Evolutionary conservation across 495 filamentous ascomycete genomes (phyloP), one percentile per base, ranked within the genome.

Genomic region (Barbatosphaeria neglecta): DNA sequence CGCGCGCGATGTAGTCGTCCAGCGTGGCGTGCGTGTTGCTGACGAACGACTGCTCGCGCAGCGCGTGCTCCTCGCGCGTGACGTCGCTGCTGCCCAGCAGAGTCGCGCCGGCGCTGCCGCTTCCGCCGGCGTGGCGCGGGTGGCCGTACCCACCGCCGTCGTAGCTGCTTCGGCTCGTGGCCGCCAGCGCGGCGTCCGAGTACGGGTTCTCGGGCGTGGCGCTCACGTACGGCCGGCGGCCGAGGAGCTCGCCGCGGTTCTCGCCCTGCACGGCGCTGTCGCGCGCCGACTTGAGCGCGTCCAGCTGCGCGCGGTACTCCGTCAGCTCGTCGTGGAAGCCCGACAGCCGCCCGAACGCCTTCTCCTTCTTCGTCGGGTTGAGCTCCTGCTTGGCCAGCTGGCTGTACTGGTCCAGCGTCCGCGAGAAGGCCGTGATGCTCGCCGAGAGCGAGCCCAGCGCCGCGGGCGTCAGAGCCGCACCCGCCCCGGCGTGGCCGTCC

Each of bases 121-220:
- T 60, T 0, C 41, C 47, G 44, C 59, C 61, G 42, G 50, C 53
- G 15, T 53, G 57, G 22, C 61, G 18, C 15, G 61, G 60, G 17
- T 69, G 58, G 1, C 56, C 53, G 22, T 41, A 41, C 4, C 38
- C 46, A 19, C 53, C 46, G 33, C 56, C 50, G 54, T 57, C 11
- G 42, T 47, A 38, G 10, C 50, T 23, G 5, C 62, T 58, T 23
- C 62, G 62, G 8, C 58, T 59, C 10, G 57, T 47, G 0, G 56
- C 44, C 38, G 48, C 39, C 25, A 50, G 42, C 2, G 66, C 64
- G 6, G 75, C 59, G 55, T 84, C 78, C 4, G 87, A 78, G 60
- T 98, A 98, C 0, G 92, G 93, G 57, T 97, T 98, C 64, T 97
- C 92, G 8, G 92, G 92, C 1, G 92, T 99, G 18, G 81, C 74